Base-by-base conservation (phyloP, 106 monocot genomes). In the Apostasia ramifera region DNA sequence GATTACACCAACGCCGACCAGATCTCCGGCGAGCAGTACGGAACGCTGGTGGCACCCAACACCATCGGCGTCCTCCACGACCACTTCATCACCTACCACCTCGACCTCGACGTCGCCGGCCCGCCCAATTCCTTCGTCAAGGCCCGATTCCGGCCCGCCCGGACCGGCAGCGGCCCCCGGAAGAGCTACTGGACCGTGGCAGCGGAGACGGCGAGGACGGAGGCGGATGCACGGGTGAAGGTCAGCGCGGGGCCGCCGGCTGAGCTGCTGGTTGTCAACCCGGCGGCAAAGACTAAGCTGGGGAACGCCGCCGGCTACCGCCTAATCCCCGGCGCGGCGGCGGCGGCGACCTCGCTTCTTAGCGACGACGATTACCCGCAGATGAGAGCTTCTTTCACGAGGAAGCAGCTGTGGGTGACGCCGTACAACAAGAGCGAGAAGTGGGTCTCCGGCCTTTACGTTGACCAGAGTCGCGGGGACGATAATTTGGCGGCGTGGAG, bases 381-480 rank as follows among this genome's bases (percentile, higher is more conserved):
- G 70, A 70, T 78, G n/a, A 38, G 86, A 39, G 90, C 76, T 2
- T 46, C 45, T 40, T 83, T 83, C 63, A 68, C 65, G 15, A 90
- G 83, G 70, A 86, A 90, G 61, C 80, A 81, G 47, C 69, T 91
- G 61, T 84, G 87, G 87, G 86, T 87, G 72, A 91, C 91, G 26
- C 44, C 79, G 1, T 87, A 91, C 61, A 78, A 80, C 67, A 70
- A 70, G 72, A 75, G 64, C 0, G 86, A 91, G 77, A 77, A 84
- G 67, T 86, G 86, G 86, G 81, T 84, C 1, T 59, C 73, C 0
- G 91, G 91, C 47, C 63, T 81, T 2, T 82, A 77, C 52, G 57
- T 55, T 2, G 79, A 77, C 47, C 77, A 82, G 72, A 81, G 87
- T 77, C 60, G 64, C 4, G 84, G 86, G 2, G 84, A 87, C 8